Base-by-base conservation (phyloP, 2,329 filamentous ascomycete species). In the Ceratocystis eucalypticola region DNA sequence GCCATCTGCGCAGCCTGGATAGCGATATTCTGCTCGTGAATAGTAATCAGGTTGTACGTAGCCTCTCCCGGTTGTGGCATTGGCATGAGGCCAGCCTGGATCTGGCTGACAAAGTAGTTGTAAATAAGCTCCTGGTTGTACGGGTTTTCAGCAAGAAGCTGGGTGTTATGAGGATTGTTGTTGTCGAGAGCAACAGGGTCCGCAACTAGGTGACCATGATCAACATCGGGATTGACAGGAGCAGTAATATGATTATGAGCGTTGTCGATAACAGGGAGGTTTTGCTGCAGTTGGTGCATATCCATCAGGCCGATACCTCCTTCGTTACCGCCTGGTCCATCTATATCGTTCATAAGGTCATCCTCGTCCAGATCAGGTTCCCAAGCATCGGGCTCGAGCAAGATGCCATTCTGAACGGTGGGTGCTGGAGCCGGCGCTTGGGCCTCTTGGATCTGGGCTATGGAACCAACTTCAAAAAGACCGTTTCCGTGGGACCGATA, bases 221-320 rank as follows among this genome's bases (percentile, higher is more conserved):
- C 25, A 17, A n/a, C 25, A 37, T 2, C 55, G 6, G 55, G 30
- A 30, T 59, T 59, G 1, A 15, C 28, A 59, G 55, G 8, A 7
- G 30, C 10, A 37, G 28, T 7, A 22, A 33, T 7, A 37, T 17
- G 25, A 5, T n/a, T 30, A 20, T 28, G 22, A 33, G 28, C 55
- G 55, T n/a, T 30, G 20, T 10, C 55, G 5, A 59, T 33, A 37
- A 37, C 55, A 17, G 55, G 55, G 33, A 59, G 55, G 22, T 37
- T 8, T 17, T 59, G 50, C 30, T 65, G 64, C 53, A 46, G n/a
- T 15, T 65, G 53, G 20, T 65, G 64, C 50, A 59, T 55, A 30
- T 22, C 20, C 30, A 65, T 61, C 25, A 59, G 15, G 5, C 46
- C 64, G 7, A 50, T 30, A 33, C 33, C 41, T 6, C 28, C 37